phyloP scores from a whole-genome alignment of 2,329 filamentous ascomycete genomes.

The Elsinoe ampelina region DNA sequence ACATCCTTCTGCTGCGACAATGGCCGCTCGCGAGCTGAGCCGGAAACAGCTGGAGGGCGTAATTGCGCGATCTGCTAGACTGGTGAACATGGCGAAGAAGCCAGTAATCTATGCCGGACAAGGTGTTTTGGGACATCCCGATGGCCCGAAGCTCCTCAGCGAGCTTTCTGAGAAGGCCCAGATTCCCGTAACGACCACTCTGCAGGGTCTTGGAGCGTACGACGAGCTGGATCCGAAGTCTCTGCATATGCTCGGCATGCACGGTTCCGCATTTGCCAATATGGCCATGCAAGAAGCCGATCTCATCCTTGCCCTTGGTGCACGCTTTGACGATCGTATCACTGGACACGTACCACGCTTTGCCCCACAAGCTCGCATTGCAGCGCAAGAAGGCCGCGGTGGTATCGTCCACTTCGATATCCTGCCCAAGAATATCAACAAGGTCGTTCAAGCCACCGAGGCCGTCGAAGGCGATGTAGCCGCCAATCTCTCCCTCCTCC shows the following conservation, averaged over 20 bases:
- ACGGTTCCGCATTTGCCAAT: constrained; percentile 93
- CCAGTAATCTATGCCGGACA: constrained; percentile 93
- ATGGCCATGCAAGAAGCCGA: constrained; percentile 97
- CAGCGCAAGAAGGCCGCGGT: constrained; percentile 74
- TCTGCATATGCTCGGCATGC: constrained; percentile 98
- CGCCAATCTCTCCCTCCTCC: constrained; percentile 62
- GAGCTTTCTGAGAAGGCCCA: constrained; percentile 81
- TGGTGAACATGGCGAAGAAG: constrained; percentile 85
- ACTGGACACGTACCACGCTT: constrained; percentile 76
- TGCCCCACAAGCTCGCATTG: constrained; percentile 75
- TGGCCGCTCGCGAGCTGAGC: constrained; percentile 65
- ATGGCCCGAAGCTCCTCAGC: constrained; percentile 70
- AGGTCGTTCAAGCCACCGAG: constrained; percentile 93
- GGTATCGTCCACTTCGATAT: constrained; percentile 98
- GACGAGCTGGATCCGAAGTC: constrained; percentile 92
- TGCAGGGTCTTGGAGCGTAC: constrained; percentile 84
- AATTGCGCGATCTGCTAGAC: constrained; percentile 65
- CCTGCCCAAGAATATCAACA: constrained; percentile 99
- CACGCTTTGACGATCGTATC: constrained; percentile 92
- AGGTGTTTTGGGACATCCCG: constrained; percentile 70
- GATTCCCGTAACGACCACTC: constrained; percentile 91
- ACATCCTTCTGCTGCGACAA: constrained; percentile 76
- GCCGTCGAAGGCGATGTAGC: constrained; percentile 89
- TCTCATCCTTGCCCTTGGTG: constrained; percentile 87
- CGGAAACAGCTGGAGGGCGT: constrained; percentile 63